These are phyloP conservation scores for Hibiscus trionum DNA, from an alignment of 345 rosid species.

Conservation along the genomic window DNA sequence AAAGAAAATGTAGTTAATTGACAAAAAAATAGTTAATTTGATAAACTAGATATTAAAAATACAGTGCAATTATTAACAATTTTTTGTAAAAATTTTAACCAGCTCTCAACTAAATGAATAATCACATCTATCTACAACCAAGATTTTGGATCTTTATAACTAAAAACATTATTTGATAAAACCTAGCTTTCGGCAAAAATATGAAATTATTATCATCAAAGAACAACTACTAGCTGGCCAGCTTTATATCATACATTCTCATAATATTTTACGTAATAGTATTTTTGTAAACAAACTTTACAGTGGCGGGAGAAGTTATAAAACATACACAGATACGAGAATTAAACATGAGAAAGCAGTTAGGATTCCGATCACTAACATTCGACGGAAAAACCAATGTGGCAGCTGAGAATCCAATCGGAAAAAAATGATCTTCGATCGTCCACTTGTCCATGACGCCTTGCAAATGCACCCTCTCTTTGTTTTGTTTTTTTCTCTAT, in stretches of 20 bases:
- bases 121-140: too few relatives aligned
- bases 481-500: conserved; percentile 5
- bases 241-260: not conserved
- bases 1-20: too few relatives aligned
- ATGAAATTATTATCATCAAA: not conserved
- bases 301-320: not conserved
- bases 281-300: not conserved
- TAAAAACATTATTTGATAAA: too few relatives aligned
- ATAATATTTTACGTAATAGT: not conserved
- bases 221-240: not conserved
- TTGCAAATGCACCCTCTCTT: not conserved
- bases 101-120: not conserved
- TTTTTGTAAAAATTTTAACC: not conserved
- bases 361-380: not conserved
- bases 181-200: too few relatives aligned
- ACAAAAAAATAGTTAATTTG: too few relatives aligned
- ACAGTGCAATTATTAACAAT: too few relatives aligned
- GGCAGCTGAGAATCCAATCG: not conserved
- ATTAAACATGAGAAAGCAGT: not conserved
- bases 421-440: not conserved
- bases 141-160: too few relatives aligned
- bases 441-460: conserved; percentile 32
- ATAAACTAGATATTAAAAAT: too few relatives aligned
- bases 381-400: not conserved
- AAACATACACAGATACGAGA: not conserved